Conservation (phyloP, 2,329 filamentous ascomycete species). For the Colletotrichum zoysiae region DNA sequence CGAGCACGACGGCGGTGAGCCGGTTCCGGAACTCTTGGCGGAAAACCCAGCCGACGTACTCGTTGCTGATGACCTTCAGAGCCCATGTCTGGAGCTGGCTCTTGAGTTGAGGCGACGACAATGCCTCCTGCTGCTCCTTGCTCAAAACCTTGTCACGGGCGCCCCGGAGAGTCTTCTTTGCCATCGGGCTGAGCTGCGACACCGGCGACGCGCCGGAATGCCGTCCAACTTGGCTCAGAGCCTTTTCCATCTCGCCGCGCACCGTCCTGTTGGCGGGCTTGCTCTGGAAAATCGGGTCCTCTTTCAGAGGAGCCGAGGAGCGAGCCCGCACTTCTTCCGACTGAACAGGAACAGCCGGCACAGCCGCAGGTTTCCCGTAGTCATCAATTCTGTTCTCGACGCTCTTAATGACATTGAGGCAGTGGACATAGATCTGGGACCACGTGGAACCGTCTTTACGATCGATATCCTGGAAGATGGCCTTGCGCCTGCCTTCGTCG, state of each 20-base stretch:
- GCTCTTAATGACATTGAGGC: constrained; percentile 75
- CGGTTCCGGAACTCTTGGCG: constrained; percentile 76
- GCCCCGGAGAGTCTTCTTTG: constrained; percentile 62
- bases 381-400: constrained; percentile 77
- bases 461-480: constrained; percentile 89
- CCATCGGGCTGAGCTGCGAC: constrained; percentile 63
- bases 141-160: constrained; percentile 63
- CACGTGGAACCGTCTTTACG: constrained; percentile 83
- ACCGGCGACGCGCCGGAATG: constrained; percentile 63
- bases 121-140: constrained; percentile 66
- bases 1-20: constrained; percentile 77
- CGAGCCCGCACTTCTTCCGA: constrained; percentile 51
- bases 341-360: constrained; percentile 50
- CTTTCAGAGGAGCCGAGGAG: constrained; percentile 56
- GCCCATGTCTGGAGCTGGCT: constrained; percentile 63
- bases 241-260: constrained; percentile 60
- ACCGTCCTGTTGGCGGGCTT: constrained; percentile 54
- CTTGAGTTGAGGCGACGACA: constrained; percentile 63
- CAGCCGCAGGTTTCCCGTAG: constrained; percentile 62
- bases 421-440: constrained; percentile 80
- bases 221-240: constrained; percentile 57
- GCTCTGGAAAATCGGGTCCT: constrained; percentile 60
- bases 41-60: constrained; percentile 75
- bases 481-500: constrained; percentile 80
- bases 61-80: constrained; percentile 59